Conservation (phyloP, 2,329 filamentous ascomycete genomes). For the Albifimbria verrucaria region DNA sequence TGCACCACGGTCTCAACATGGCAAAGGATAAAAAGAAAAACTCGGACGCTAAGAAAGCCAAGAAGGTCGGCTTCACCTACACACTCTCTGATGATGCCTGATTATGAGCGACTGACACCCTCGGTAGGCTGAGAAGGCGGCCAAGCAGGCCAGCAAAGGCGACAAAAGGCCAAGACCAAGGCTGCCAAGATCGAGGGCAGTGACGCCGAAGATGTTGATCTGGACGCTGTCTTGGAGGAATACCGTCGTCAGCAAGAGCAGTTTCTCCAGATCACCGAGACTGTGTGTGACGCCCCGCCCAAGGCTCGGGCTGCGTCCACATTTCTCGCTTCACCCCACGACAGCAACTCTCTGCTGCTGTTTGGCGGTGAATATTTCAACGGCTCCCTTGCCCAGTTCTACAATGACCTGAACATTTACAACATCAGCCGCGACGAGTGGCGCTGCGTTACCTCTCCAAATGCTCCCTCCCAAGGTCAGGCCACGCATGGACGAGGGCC, state of each 20-base stretch:
- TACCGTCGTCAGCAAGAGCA: conserved; percentile 91
- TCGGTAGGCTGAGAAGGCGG: conserved; percentile 56
- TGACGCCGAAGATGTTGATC: conserved; percentile 87
- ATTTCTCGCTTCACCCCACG: conserved; percentile 79
- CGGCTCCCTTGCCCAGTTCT: conserved; percentile 75
- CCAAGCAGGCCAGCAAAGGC: conserved; percentile 84
- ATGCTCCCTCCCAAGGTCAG: conserved; percentile 87
- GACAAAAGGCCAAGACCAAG: conserved; percentile 79
- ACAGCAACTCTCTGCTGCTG: conserved; percentile 82
- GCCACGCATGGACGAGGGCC: conserved; percentile 91
- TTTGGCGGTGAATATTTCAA: conserved; percentile 98
- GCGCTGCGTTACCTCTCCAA: conserved; percentile 86
- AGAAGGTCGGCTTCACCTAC: conserved; percentile 32
- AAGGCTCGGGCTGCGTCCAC: conserved; percentile 76
- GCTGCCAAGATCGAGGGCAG: conserved; percentile 72
- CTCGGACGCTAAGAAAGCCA: conserved; percentile 47
- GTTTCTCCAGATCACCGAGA: conserved; percentile 91
- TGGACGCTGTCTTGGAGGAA: conserved; percentile 89
- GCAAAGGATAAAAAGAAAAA: conserved; percentile 52
- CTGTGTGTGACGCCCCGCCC: conserved; percentile 66
- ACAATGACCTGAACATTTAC: conserved; percentile 65
- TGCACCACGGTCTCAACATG: no score
- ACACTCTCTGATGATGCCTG: conserved; percentile 17
- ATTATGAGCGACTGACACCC: neutral
- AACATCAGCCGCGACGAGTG: conserved; percentile 85